These are phyloP conservation scores for Coelastrella sp. DNA, from an alignment of 139 green algal genomes.

Conservation along the genomic window DNA sequence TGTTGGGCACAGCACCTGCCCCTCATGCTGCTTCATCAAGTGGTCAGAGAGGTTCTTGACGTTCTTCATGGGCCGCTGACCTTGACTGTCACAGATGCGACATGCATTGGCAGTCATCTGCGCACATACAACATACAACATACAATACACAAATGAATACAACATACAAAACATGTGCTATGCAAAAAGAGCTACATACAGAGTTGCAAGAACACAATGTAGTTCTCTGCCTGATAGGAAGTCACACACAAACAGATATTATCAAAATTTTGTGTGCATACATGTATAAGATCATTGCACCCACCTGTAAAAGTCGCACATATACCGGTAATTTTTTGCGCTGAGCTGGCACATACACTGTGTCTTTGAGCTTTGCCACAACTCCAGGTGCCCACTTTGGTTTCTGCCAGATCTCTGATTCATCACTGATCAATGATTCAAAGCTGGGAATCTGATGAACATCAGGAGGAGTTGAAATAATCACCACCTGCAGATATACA, in stretches of 20 bases:
- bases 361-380: background rate
- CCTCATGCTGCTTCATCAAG: conserved; percentile 21
- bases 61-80: conserved; percentile 54
- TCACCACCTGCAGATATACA: conserved; percentile 30
- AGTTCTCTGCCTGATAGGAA: background rate
- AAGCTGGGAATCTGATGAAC: background rate
- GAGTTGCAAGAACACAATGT: background rate
- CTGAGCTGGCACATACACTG: background rate
- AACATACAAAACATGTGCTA: background rate
- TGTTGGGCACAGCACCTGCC: conserved; percentile 22
- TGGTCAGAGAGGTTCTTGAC: conserved; percentile 59
- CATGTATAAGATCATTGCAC: background rate
- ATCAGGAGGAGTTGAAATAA: background rate
- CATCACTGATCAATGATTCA: background rate
- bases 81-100: conserved; percentile 19
- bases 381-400: conserved; percentile 38
- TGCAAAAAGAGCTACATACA: background rate
- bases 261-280: background rate
- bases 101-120: conserved; percentile 5
- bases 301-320: conserved; percentile 37
- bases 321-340: conserved; percentile 27
- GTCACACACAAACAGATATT: background rate
- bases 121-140: too few species aligned
- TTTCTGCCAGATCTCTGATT: conserved; percentile 1
- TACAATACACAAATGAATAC: background rate